These are phyloP conservation scores for Theobroma cacao DNA, from an alignment of 345 rosid genomes.

Conservation along the genomic window DNA sequence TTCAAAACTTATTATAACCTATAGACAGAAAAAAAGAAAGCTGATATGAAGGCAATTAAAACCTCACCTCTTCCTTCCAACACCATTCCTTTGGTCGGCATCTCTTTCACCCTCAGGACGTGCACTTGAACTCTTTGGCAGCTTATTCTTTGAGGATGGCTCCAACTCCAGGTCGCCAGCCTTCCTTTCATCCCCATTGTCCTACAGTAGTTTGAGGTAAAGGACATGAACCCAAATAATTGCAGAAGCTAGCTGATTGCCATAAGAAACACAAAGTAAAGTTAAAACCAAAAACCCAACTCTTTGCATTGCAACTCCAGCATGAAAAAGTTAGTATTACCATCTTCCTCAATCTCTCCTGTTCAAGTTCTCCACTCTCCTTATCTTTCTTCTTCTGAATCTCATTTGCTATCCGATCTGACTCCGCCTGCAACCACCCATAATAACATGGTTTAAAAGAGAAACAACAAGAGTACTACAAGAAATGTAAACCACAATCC, in stretches of 20 bases:
- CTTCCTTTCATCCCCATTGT: slow-evolving; percentile 53
- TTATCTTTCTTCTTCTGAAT: slow-evolving; percentile 65
- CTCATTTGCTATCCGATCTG: slow-evolving; percentile 53
- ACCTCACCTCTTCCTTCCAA: slow-evolving; percentile 54
- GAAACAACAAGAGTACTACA: background rate
- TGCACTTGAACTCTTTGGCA: slow-evolving; percentile 37
- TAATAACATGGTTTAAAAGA: slow-evolving; percentile 13
- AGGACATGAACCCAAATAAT: slow-evolving; percentile 99
- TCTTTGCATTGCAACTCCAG: slow-evolving; percentile 46
- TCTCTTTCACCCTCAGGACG: slow-evolving; percentile 45
- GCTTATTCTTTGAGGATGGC: slow-evolving; percentile 29
- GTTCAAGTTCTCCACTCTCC: slow-evolving; percentile 56
- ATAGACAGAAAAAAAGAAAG: background rate
- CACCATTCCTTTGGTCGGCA: slow-evolving; percentile 50
- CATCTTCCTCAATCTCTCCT: slow-evolving; percentile 53
- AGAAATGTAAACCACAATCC: slow-evolving; percentile 4
- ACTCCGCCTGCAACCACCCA: slow-evolving; percentile 55
- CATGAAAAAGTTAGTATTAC: slow-evolving; percentile 78
- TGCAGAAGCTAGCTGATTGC: slow-evolving; percentile 98
- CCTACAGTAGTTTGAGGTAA: slow-evolving; percentile 99
- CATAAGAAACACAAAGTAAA: slow-evolving; percentile 67
- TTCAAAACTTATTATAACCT: background rate
- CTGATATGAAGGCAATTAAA: background rate
- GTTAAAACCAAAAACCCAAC: slow-evolving; percentile 63
- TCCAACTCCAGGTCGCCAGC: slow-evolving; percentile 42